Base-by-base conservation (phyloP, 1,139 yeast genomes). In the Saccharomyces hybrid region DNA sequence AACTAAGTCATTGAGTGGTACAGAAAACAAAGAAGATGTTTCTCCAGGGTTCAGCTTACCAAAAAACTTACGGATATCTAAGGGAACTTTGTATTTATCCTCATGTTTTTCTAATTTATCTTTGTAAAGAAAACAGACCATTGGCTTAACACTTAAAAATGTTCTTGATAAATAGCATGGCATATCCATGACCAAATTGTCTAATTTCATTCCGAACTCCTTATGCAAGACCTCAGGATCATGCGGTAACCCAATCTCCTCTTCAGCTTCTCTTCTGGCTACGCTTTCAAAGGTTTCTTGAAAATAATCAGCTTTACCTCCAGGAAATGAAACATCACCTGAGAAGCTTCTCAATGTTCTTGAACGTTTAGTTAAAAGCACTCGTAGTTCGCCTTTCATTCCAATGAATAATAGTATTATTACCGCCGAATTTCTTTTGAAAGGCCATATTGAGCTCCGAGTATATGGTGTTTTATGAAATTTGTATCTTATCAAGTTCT, bases 261-360 rank as follows among this genome's bases (percentile, higher is more conserved):
- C 97, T 59, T 78, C 81, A 64, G 89, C 84, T 70, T 90, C 97
- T 50, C 97, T 75, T 57, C 95, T 74, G 0, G 96, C 84, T 41
- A 86, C 84, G 52, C 77, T 77, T 78, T 86, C 85, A 58, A 86
- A 88, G 14, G 81, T 69, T 67, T 89, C 97, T 3, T 73, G 64
- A 0, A 77, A 81, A 48, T 64, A 68, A 67, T 89, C 96, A 5
- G 93, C 87, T 65, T 83, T 84, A 3, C 97, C 97, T 3, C 97
- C 97, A 2, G 97, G 97, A 23, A 90, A 74, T 3, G 96, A 86
- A 13, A 88, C 86, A 67, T 90, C 96, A 5, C 97, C 96, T 0
- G 95, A 86, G 70, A 88, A 90, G 54, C 80, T 80, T 49, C 84
- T 75, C 62, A 90, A 73, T 52, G 78, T 76, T 51, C 87, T 76